Evolutionary conservation across 192 early-diverging fungal genomes (phyloP), one percentile per base, ranked within the genome.

Genomic region (Backusella macrospora): DNA sequence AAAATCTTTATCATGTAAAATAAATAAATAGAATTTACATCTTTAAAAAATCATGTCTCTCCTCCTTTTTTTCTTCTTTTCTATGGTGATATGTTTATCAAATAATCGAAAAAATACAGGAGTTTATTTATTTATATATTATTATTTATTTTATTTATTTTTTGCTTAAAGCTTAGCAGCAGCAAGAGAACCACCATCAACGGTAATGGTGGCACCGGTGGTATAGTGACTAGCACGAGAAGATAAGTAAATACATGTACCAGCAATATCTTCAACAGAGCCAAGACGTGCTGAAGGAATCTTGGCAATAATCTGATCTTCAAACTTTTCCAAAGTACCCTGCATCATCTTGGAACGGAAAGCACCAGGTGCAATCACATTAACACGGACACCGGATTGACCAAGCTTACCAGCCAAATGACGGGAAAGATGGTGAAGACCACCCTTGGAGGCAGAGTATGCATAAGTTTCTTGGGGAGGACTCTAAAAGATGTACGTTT

Each of bases 301-400:
- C 45, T 64, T 52, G 8, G 73, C 64, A 0, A 88, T 83, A 49
- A 93, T 91, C 10, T 47, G 45, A 10, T 92, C 85, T 3, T 84
- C 78, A 70, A 82, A 74, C 23, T 79, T 80, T 0, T 80, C 80
- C 55, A 94, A 62, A 0, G 91, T 92, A 4, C 77, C 84, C 43
- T 81, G 80, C 91, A 92, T 94, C 93, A 94, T 94, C 76, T 91
- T 91, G 68, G 88, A 89, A 78, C 84, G 84, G 69, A 94, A 95
- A 0, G 89, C 82, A 13, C 92, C 92, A 9, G 91, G 92, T 4
- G 91, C 91, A 73, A 94, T 81, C 0, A 86, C 88, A 65, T 93
- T 92, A 40, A 89, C 87, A 39, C 87, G 85, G 39, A 93, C 86
- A 70, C 89, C 75, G 13, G 77, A 76, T 9, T 68, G 29, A 39